Base-by-base conservation (phyloP, 805 yeast species). In the Priceomyces haplophilus region DNA sequence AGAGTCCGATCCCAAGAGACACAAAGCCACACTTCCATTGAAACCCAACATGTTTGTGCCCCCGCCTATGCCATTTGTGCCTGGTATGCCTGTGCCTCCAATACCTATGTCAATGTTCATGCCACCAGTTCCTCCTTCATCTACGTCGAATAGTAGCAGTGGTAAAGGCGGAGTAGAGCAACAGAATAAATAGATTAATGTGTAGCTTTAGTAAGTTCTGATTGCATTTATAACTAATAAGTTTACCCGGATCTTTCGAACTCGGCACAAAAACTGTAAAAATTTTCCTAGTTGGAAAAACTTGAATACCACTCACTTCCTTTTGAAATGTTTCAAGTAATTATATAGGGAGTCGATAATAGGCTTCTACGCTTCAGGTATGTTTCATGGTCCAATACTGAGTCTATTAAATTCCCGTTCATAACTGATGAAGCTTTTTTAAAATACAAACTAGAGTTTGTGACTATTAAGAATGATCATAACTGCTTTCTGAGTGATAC, bases 401-500 rank as follows among this genome's bases (percentile, higher is more conserved):
- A 27, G 15, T 27, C 31, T 27, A 10, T n/a, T 27, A 4, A 27
- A n/a, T 12, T 11, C 31, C n/a, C 11, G 15, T 36, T 38, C 31
- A 45, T 27, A 27, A 12, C 31, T 52, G 61, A 55, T 54, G 62
- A 63, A 46, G 64, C 35, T 54, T 54, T 62, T 52, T 50, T 59
- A 73, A 21, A 45, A 41, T 34, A 41, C 48, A 70, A 70, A 70
- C 76, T 70, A 70, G 76, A 70, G 76, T 70, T 60, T 70, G 72
- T 70, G 76, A 70, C 75, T 62, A 49, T 61, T 56, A 40, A 55
- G 73, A 67, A 68, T 70, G 76, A 70, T 70, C 75, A 60, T 70
- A 69, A 61, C 52, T 53, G 55, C 56, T 57, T 55, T 46, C 64
- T 59, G 61, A 59, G 24, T 25, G 8, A 18, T 17, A 35, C 11